phyloP scores from a whole-genome alignment of 2,329 filamentous ascomycete species.

The Mycosphaerella sp. region DNA sequence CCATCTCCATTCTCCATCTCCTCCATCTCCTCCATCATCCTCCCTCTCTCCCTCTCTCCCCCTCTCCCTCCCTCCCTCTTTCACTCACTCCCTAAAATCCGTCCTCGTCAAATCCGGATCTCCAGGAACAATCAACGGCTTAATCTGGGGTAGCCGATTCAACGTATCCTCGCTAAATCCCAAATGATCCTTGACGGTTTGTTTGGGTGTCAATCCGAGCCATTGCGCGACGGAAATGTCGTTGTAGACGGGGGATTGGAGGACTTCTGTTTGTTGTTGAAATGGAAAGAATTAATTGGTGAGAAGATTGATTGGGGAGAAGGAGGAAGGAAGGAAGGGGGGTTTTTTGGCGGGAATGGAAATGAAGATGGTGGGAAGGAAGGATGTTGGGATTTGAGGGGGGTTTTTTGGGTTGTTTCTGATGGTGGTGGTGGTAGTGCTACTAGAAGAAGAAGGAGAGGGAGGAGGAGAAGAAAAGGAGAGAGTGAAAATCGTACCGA shows the following conservation, averaged over 20 bases:
- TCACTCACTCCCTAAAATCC: constrained; percentile 33
- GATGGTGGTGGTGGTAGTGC: too few relatives aligned
- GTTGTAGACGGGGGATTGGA: constrained; percentile 48
- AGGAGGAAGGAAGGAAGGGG: too few relatives aligned
- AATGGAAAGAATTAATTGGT: too few relatives aligned
- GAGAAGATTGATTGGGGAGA: not conserved
- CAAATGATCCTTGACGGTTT: constrained; percentile 35
- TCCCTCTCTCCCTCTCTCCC: not conserved
- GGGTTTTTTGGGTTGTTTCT: too few relatives aligned
- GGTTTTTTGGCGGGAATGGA: too few relatives aligned
- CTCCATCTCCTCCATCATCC: too few relatives aligned
- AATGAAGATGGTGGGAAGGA: too few relatives aligned
- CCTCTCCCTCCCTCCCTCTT: not conserved
- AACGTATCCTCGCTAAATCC: constrained; percentile 31
- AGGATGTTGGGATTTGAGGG: too few relatives aligned
- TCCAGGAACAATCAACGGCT: constrained; percentile 38
- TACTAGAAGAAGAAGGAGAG: not conserved
- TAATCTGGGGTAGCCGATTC: constrained; percentile 35
- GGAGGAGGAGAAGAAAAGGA: not conserved
- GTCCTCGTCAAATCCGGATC: constrained; percentile 35
- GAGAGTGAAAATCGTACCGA: constrained; percentile 28
- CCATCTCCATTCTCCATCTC: too few relatives aligned
- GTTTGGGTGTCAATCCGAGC: constrained; percentile 47
- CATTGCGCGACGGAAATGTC: constrained; percentile 55
- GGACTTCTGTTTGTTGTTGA: constrained; percentile 42